Base-by-base conservation (phyloP, 371 early-diverging fungal genomes). In the Zopfochytrium polystomum region DNA sequence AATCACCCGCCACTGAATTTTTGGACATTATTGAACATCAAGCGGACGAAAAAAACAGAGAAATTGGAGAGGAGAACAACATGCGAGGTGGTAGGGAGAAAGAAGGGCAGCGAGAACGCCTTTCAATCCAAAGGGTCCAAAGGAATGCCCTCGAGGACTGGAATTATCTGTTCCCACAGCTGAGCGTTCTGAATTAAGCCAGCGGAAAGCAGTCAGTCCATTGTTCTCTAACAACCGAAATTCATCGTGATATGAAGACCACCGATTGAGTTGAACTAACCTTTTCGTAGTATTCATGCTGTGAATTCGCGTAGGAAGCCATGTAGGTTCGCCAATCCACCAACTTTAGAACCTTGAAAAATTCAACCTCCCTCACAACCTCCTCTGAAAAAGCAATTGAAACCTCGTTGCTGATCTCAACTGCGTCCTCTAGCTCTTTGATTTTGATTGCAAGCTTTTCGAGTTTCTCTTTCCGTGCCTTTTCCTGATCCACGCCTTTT, bases 401-500 rank as follows among this genome's bases (percentile, higher is more conserved):
- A 2, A 86, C 85, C 27, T 86, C 80, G 55, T 80, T 72, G 32
- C 89, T 88, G 64, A 80, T 78, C 22, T 89, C 82, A 11, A 92
- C 87, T 0, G 89, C 95, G 2, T 86, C 83, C 75, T 87, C 75
- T n/a, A 95, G 80, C 89, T 92, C 20, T 11, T 25, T 71, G 27
- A 93, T 87, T 62, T 84, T 84, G 20, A 75, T 79, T 43, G 89
- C 87, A 29, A 94, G 72, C 48, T 82, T 86, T 45, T 80, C 71
- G 20, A 94, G 71, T 42, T 87, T 86, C 49, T 87, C 87, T 73
- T 88, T 82, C 60, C 90, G 80, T 25, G 89, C 86, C 48, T 84
- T 83, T 58, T 92, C 92, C 13, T 83, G 83, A 62, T 95, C 91
- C 6, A 91, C 87, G 7, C 95, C 94, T 60, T 90, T 85, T 46